Conservation (phyloP, 2,329 filamentous ascomycete species). For the Claviceps maximensis region DNA sequence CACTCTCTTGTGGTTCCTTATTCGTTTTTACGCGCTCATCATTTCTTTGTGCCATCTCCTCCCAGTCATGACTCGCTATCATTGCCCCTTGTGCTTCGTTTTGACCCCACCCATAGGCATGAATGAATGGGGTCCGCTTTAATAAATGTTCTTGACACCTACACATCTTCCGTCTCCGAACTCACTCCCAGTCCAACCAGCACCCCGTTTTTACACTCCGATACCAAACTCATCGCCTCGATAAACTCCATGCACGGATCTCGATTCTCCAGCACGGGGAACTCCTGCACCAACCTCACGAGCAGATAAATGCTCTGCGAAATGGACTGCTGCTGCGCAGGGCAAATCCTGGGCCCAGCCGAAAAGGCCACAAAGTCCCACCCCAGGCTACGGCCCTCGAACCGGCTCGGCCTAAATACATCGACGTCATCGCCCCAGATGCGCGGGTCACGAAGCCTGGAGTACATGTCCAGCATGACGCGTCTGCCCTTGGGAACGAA, state of each 20-base stretch:
- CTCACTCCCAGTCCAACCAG: not conserved
- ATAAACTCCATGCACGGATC: conserved; percentile 4
- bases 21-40: too few species aligned
- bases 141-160: too few species aligned
- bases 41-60: too few species aligned
- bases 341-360: conserved; percentile 3
- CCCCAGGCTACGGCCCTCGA: not conserved
- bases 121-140: too few species aligned
- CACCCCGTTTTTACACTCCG: conserved; percentile 1
- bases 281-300: not conserved
- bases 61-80: too few species aligned
- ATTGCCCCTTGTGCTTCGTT: too few species aligned
- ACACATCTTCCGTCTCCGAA: not conserved
- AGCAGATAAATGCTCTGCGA: conserved; percentile 2
- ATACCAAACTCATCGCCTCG: conserved; percentile 1
- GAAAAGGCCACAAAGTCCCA: conserved; percentile 5
- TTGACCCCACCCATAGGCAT: too few species aligned
- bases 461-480: conserved; percentile 1
- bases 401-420: conserved; percentile 1
- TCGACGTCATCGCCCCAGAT: conserved; percentile 3
- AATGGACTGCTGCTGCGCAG: conserved; percentile 2
- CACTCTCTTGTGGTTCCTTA: too few species aligned
- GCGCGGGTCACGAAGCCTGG: not conserved
- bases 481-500: not conserved
- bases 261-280: not conserved